Evolutionary conservation across 78 protist species (phyloP).

Genomic region (Dictyostelium capitatum): DNA sequence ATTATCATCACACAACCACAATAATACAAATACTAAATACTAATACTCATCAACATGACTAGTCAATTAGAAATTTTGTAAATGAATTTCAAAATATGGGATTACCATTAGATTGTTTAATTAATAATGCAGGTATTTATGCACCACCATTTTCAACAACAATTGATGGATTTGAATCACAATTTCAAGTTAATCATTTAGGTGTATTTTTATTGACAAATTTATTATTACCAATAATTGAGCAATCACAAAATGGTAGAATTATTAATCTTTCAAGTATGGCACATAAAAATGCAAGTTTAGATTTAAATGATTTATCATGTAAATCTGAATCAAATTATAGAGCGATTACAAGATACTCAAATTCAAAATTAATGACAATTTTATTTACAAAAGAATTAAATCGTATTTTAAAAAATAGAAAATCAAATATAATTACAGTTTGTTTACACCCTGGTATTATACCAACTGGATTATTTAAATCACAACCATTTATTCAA

Average conservation of each 20-base stretch:
- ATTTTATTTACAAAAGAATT: conserved; percentile 42
- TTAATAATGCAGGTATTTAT: conserved; percentile 60
- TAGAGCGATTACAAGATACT: neutral
- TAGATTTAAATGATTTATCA: conserved; percentile 40
- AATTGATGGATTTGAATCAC: conserved; percentile 32
- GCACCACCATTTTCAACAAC: neutral
- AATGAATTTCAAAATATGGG: conserved; percentile 5
- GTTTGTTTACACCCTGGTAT: conserved; percentile 70
- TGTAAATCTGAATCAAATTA: neutral
- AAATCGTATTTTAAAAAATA: conserved; percentile 14
- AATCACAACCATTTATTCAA: neutral
- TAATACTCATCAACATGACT: no score
- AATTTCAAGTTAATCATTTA: conserved; percentile 51
- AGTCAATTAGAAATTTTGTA: conserved; percentile 54
- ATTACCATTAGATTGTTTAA: conserved; percentile 25
- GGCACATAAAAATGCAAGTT: neutral
- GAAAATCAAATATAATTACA: conserved; percentile 33
- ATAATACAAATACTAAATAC: neutral
- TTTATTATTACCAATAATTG: conserved; percentile 13
- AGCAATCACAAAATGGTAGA: neutral
- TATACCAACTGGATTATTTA: conserved; percentile 1
- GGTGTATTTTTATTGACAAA: conserved; percentile 65
- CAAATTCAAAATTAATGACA: conserved; percentile 19
- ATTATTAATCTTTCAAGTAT: neutral
- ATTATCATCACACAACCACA: no score